Base-by-base conservation (phyloP, 2,329 filamentous ascomycete genomes). In the Talaromyces sp. region DNA sequence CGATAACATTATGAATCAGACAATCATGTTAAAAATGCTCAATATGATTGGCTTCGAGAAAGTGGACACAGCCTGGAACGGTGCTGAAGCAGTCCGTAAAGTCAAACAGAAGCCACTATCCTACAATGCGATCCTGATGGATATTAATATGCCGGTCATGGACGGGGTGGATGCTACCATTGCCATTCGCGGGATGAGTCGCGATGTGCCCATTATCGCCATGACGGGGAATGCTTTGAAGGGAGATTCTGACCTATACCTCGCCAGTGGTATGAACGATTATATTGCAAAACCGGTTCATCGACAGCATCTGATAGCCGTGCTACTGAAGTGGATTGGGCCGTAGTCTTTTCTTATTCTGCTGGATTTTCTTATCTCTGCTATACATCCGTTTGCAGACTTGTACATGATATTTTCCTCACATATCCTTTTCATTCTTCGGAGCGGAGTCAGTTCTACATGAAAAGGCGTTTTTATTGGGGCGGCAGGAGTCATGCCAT, bases 151-250 rank as follows among this genome's bases (percentile, higher is more conserved):
- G 77, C 77, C 77, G 1, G 67, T 78, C 3, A 70, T 79, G 70
- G 70, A 78, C 59, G 78, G 78, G 1, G 67, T 80, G 56, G 67
- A 70, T 36, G 77, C 78, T 7, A 79, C 77, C 1, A 66, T 68
- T 13, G 66, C 68, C 8, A 80, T 80, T 52, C 75, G 78, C 8
- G 60, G 65, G 7, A 65, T 73, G 61, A 69, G 69, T 7, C 46
- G 71, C 10, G 66, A 75, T 22, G 63, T 78, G 2, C 80, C 80
- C 0, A 81, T 83, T 39, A 75, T 84, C 19, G 81, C 81, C 13
- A 77, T 83, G 72, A 83, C 81, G 0, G 80, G 81, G 0, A 81
- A 83, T 60, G 81, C 82, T 0, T 70, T 84, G 17, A 80, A 81
- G 52, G 81, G 79, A 0, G 81, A 84, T 59, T 76, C 74, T 3